Evolutionary conservation across 352 stramenopile species (phyloP).

Genomic region (Aphanomyces euteiches): DNA sequence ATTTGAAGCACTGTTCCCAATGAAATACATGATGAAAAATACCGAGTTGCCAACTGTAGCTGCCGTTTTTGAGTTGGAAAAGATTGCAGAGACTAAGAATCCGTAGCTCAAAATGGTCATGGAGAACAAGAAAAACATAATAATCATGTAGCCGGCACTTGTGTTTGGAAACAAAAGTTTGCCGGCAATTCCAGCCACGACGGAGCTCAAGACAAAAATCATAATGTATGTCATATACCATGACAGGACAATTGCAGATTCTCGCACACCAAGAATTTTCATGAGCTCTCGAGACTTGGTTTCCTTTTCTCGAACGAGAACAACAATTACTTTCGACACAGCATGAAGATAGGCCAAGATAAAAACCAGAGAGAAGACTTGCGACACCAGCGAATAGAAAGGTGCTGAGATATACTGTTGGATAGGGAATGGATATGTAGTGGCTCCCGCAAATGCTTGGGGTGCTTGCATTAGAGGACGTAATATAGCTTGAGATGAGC

Average conservation of each 20-base stretch:
- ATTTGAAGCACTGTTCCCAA: not conserved
- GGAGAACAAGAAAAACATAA: constrained; percentile 41
- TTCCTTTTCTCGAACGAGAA: constrained; percentile 81
- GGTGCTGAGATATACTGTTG: constrained; percentile 49
- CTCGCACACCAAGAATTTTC: constrained; percentile 57
- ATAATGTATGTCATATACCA: constrained; percentile 31
- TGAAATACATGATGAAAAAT: constrained; percentile 37
- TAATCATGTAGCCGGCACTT: constrained; percentile 28
- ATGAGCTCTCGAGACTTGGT: constrained; percentile 56
- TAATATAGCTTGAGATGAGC: constrained; percentile 34
- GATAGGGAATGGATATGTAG: constrained; percentile 49
- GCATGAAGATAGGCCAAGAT: constrained; percentile 90
- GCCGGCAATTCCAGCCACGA: constrained; percentile 37
- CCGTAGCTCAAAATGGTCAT: constrained; percentile 46
- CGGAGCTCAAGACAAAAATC: constrained; percentile 37
- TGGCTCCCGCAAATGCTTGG: constrained; percentile 52
- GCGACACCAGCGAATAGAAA: constrained; percentile 75
- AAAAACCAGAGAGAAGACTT: constrained; percentile 87
- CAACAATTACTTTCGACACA: constrained; percentile 85
- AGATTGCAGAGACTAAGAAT: constrained; percentile 38
- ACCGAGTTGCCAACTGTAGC: constrained; percentile 32
- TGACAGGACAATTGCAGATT: constrained; percentile 26
- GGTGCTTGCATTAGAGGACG: constrained; percentile 52
- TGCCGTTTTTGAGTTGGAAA: constrained; percentile 36
- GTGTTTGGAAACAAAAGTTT: constrained; percentile 32